phyloP scores from a whole-genome alignment of 192 early-diverging fungal genomes.

The Podochytrium sp. region DNA sequence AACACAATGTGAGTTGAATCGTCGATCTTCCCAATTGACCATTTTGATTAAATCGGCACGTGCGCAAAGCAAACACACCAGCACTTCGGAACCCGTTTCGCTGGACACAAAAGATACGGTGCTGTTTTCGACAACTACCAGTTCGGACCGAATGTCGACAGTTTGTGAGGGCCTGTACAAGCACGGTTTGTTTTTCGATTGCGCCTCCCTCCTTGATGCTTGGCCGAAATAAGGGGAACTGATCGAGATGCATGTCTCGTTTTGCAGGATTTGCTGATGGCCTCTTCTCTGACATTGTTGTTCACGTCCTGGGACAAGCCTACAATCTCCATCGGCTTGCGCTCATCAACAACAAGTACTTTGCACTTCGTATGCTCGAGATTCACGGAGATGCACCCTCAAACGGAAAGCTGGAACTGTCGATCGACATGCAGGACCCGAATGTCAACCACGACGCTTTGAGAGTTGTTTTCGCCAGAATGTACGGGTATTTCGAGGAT shows the following conservation, averaged over 20 bases:
- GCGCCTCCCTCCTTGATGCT: too few relatives aligned
- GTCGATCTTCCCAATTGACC: not conserved
- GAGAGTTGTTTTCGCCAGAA: conserved; percentile 38
- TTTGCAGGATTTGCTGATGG: conserved; percentile 34
- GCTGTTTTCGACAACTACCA: conserved; percentile 15
- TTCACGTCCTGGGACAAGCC: conserved; percentile 40
- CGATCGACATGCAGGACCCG: conserved; percentile 42
- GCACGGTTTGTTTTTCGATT: not conserved
- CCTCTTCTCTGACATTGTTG: conserved; percentile 41
- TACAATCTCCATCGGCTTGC: conserved; percentile 50
- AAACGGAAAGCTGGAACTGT: conserved; percentile 28
- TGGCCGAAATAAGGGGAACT: too few relatives aligned
- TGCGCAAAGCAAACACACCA: not conserved
- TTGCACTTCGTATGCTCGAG: conserved; percentile 42
- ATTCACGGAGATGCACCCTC: conserved; percentile 22
- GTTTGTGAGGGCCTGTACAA: conserved; percentile 10
- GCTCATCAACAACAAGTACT: conserved; percentile 46
- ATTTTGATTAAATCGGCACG: too few relatives aligned
- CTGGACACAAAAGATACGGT: conserved; percentile 19
- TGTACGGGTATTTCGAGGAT: conserved; percentile 43
- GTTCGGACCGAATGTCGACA: conserved; percentile 4
- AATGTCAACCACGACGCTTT: conserved; percentile 44
- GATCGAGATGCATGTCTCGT: not conserved
- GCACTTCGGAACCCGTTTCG: not conserved
- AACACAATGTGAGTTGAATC: not conserved